Conservation (phyloP, 345 rosid species). For the Citrus hindsii region DNA sequence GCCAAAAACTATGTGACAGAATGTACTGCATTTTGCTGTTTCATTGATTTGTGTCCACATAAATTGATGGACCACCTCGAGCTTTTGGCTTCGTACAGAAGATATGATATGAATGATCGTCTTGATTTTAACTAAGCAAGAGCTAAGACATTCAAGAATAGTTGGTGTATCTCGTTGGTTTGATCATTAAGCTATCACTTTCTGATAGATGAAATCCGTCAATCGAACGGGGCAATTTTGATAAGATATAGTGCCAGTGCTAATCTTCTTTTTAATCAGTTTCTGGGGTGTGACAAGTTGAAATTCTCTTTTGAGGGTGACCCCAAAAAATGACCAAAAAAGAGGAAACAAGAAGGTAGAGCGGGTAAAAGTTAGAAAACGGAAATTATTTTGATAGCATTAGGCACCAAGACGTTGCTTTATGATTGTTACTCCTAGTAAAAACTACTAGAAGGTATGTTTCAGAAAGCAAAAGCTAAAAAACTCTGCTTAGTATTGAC, state of each 20-base stretch:
- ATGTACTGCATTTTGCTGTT: neutral
- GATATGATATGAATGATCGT: neutral
- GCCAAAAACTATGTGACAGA: neutral
- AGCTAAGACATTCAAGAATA: slow-evolving; percentile 15
- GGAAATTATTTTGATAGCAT: neutral
- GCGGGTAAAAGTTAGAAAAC: neutral
- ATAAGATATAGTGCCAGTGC: slow-evolving; percentile 3
- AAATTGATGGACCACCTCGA: slow-evolving; percentile 46
- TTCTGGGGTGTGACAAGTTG: neutral
- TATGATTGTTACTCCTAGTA: slow-evolving; percentile 10
- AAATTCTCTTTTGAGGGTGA: slow-evolving; percentile 5
- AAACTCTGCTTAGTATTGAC: slow-evolving; percentile 6
- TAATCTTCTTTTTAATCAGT: neutral
- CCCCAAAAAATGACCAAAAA: slow-evolving; percentile 10
- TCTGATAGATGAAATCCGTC: slow-evolving; percentile 5
- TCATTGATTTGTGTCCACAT: slow-evolving; percentile 30
- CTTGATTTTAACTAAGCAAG: slow-evolving; percentile 8
- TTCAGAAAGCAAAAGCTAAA: neutral
- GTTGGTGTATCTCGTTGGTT: slow-evolving; percentile 14
- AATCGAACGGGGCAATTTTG: neutral
- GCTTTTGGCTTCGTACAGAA: slow-evolving; percentile 22
- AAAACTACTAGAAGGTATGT: neutral
- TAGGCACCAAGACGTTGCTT: neutral
- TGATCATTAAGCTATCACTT: slow-evolving; percentile 24
- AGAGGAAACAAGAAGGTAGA: slow-evolving; percentile 17